A percentile compares a stretch with the other conserved stretches of the same genome.
These are phyloP conservation scores for Ormosia semicastrata DNA, from an alignment of 306 rosid species.

Conservation along the genomic window DNA sequence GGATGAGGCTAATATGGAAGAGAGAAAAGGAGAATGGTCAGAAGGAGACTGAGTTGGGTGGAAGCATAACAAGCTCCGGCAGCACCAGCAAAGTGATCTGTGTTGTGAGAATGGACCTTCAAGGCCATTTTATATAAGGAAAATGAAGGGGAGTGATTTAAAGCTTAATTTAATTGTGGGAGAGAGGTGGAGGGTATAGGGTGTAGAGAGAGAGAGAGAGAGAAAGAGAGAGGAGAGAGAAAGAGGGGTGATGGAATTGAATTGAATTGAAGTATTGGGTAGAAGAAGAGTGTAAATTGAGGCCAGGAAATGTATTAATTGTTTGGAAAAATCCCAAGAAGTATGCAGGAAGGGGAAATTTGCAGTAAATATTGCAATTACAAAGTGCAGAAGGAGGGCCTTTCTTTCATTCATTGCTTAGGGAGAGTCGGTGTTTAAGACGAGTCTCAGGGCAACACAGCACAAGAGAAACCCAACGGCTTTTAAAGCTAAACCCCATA, in stretches of 20 bases:
- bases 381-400: slow-evolving; percentile 54
- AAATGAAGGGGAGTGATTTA: slow-evolving; percentile 58
- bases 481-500: slow-evolving; percentile 53
- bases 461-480: slow-evolving; percentile 35
- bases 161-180: slow-evolving; percentile 63
- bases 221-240: slow-evolving; percentile 39
- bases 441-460: slow-evolving; percentile 24
- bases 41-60: slow-evolving; percentile 9
- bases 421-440: slow-evolving; percentile 57
- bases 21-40: not conserved
- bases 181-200: slow-evolving; percentile 61
- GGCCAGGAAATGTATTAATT: slow-evolving; percentile 85
- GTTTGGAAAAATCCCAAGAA: slow-evolving; percentile 68
- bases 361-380: slow-evolving; percentile 75
- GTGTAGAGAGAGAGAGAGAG: slow-evolving; percentile 13
- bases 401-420: slow-evolving; percentile 80
- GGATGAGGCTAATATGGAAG: not conserved
- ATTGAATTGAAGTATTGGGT: slow-evolving; percentile 60
- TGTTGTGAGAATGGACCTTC: slow-evolving; percentile 42
- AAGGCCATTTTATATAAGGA: slow-evolving; percentile 55
- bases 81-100: slow-evolving; percentile 30
- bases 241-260: slow-evolving; percentile 30
- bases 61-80: slow-evolving; percentile 24
- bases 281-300: slow-evolving; percentile 87
- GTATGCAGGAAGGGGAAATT: slow-evolving; percentile 73